A percentile compares a stretch with the other conserved stretches of the same genome.
phyloP scores from a whole-genome alignment of 1,284 basidiomycete species.

The Amylostereum areolatum region DNA sequence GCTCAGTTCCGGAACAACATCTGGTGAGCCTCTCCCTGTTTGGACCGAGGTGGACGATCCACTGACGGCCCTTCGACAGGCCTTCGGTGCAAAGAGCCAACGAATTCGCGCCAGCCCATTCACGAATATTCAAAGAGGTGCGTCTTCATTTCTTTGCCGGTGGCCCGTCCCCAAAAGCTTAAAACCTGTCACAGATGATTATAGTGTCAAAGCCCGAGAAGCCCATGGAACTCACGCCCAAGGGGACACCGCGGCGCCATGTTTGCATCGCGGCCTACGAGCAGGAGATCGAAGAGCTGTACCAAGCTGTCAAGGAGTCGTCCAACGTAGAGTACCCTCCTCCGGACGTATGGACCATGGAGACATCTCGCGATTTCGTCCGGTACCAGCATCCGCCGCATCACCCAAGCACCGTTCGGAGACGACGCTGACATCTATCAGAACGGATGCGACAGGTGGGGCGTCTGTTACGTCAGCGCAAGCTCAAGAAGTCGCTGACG shows the following conservation, averaged over 20 bases:
- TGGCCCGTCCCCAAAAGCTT: slow-evolving; percentile 16
- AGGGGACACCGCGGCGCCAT: slow-evolving; percentile 23
- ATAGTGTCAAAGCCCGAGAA: slow-evolving; percentile 22
- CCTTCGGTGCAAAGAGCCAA: slow-evolving; percentile 26
- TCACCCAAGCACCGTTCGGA: slow-evolving; percentile 3
- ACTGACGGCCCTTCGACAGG: slow-evolving; percentile 14
- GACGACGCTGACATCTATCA: slow-evolving; percentile 16
- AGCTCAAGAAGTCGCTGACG: not conserved
- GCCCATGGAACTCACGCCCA: slow-evolving; percentile 25
- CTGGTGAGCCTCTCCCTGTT: slow-evolving; percentile 19
- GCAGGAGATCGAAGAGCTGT: slow-evolving; percentile 25
- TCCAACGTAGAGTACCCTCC: slow-evolving; percentile 4
- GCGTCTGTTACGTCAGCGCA: no score
- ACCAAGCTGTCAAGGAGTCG: slow-evolving; percentile 14
- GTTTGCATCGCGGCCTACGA: slow-evolving; percentile 21
- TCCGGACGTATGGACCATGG: slow-evolving; percentile 1
- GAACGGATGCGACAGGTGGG: slow-evolving; percentile 13
- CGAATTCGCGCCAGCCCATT: slow-evolving; percentile 26
- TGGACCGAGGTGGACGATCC: not conserved
- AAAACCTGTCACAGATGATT: slow-evolving; percentile 27
- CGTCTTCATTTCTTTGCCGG: not conserved
- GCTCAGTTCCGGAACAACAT: slow-evolving; percentile 24
- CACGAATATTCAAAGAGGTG: slow-evolving; percentile 13
- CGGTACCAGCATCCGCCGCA: not conserved
- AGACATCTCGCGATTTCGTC: not conserved